Base-by-base conservation (phyloP, 306 rosid species). In the Sicyos baderoa region DNA sequence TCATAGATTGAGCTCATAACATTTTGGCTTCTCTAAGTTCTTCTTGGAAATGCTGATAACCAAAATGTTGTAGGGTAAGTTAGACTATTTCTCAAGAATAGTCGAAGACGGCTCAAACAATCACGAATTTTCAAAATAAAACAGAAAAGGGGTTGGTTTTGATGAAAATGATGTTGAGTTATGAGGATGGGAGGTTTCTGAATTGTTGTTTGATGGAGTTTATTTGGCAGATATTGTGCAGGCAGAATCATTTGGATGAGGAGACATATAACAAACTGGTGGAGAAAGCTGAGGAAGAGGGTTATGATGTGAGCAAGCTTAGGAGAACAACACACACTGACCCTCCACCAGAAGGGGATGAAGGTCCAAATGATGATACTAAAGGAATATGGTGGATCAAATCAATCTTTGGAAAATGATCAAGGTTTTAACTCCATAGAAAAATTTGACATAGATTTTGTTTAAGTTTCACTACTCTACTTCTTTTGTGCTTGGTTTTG, bases 271-370 rank as follows among this genome's bases (percentile, higher is more conserved):
- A 87, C 19, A 18, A 50, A 74, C 91, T 92, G 23, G 79, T 89
- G 54, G 9, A 87, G 82, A 87, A 6, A 53, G 97, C 95, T 6
- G 72, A 0, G 77, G 86, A 76, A 1, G 83, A 71, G 56, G 97
- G 90, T 0, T 92, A 89, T 77, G 97, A 92, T 76, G 87, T 86
- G 81, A 87, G 88, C 95, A 89, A 87, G 66, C 92, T 92, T 40
- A 85, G 70, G 77, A 92, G 78, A 84, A 65, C 70, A 65, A 65
- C 70, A 19, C 70, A 65, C 54, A 65, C 70, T 68, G 85, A 86
- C n/a, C 25, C 85, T 81, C 97, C 94, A 10, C 96, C 97, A 0
- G 90, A 77, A 32, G 81, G 9, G 21, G 70, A 65, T 42, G 88
- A 79, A 82, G 76, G 81, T 5, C 87, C 88, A 7, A 19, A 66